A percentile compares a stretch with the other conserved stretches of the same genome.
phyloP scores from a whole-genome alignment of 331 rosid species.

The Dryas integrifolia region DNA sequence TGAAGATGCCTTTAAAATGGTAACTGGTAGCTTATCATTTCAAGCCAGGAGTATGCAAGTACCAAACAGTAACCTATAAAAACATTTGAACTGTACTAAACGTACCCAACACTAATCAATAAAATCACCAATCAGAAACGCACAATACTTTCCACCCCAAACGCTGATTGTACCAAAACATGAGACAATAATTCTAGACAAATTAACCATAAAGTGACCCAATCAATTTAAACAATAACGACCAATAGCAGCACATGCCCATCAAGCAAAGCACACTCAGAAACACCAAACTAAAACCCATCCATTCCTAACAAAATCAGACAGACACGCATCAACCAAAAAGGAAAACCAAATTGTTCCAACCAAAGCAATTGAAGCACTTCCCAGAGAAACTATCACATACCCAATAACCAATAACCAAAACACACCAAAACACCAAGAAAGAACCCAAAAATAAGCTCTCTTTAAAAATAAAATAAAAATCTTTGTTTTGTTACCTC shows the following conservation, averaged over 20 bases:
- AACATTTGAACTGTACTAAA: not conserved
- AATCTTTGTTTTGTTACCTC: conserved; percentile 45
- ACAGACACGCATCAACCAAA: not conserved
- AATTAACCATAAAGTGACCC: not conserved
- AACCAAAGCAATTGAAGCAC: not conserved
- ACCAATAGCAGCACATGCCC: conserved; percentile 3
- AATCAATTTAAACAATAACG: not conserved
- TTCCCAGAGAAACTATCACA: not conserved
- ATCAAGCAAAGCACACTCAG: not conserved
- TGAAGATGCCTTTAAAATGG: not conserved
- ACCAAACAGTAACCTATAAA: not conserved
- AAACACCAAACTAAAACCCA: not conserved
- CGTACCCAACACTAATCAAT: not conserved
- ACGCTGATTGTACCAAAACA: not conserved
- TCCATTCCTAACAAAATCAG: not conserved
- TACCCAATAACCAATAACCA: not conserved
- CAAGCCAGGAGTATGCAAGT: not conserved
- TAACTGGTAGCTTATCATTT: not conserved
- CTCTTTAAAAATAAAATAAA: not conserved
- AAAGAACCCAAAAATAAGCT: not conserved
- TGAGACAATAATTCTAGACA: not conserved
- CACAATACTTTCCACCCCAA: not conserved
- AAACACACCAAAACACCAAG: not conserved
- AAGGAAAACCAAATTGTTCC: too few relatives aligned
- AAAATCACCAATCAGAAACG: not conserved